phyloP scores from a whole-genome alignment of 106 monocot genomes.

The Narthecium ossifragum region DNA sequence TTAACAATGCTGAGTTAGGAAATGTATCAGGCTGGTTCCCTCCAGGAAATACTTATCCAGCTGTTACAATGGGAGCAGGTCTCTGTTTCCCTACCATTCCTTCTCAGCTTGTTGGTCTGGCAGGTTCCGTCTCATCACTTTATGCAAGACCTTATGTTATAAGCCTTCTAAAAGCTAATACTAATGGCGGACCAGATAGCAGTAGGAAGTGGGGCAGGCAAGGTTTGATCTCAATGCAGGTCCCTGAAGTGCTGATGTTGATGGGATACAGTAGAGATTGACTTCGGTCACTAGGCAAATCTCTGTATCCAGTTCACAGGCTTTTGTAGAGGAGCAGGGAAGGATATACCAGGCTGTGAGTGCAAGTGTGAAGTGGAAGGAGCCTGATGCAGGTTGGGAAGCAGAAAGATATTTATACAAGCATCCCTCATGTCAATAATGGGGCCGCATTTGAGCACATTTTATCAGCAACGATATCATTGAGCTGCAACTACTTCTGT shows the following conservation, averaged over 20 bases:
- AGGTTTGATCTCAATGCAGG: conserved; percentile 76
- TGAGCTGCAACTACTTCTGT: not conserved
- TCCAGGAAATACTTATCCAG: conserved; percentile 32
- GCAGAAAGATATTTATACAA: conserved; percentile 50
- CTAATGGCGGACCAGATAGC: conserved; percentile 31
- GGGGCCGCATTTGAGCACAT: not conserved
- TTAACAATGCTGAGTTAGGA: conserved; percentile 31
- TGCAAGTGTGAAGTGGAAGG: conserved; percentile 53
- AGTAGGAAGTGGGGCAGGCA: conserved; percentile 39
- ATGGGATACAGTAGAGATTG: conserved; percentile 34
- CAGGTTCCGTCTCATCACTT: conserved; percentile 23
- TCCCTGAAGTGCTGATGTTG: conserved; percentile 37
- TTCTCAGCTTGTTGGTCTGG: conserved; percentile 32
- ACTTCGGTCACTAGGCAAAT: conserved; percentile 20
- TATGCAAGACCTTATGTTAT: conserved; percentile 39
- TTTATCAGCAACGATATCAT: not conserved
- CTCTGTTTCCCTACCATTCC: conserved; percentile 38
- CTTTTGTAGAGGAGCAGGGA: conserved; percentile 42
- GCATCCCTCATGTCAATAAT: conserved; percentile 34
- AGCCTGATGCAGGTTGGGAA: conserved; percentile 68
- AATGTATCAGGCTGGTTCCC: conserved; percentile 50
- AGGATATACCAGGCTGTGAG: conserved; percentile 35
- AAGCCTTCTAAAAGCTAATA: conserved; percentile 36
- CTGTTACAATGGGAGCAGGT: conserved; percentile 25
- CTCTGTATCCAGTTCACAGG: conserved; percentile 24